A percentile compares a stretch with the other conserved stretches of the same genome.
phyloP scores from a whole-genome alignment of 1,284 basidiomycete species.

The Apiotrichum montevideense region DNA sequence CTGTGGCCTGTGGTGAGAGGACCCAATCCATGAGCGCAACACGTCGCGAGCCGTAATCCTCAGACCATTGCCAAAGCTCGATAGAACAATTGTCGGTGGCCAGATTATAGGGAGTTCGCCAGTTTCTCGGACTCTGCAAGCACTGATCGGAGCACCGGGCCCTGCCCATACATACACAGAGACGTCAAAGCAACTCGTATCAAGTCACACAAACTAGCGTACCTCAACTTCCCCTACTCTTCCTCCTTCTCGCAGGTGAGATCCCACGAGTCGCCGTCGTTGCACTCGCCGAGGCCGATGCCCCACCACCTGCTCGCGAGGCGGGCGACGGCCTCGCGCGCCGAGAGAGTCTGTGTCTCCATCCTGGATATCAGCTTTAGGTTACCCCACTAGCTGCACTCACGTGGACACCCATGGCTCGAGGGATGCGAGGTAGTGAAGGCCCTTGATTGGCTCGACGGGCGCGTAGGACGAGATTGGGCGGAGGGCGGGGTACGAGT shows the following conservation, averaged over 20 bases:
- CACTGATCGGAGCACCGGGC: too few species aligned
- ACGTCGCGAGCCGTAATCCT: too few species aligned
- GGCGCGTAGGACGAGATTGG: conserved; percentile 67
- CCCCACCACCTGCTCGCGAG: conserved; percentile 61
- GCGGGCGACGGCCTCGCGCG: conserved; percentile 74
- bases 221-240: too few species aligned
- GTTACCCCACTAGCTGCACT: conserved; percentile 31
- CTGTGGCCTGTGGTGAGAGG: too few species aligned
- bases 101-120: too few species aligned
- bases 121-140: too few species aligned
- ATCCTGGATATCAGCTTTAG: conserved; percentile 51
- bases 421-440: conserved; percentile 85
- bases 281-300: conserved; percentile 40
- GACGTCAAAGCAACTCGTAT: too few species aligned
- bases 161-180: too few species aligned
- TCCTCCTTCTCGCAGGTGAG: conserved; percentile 30
- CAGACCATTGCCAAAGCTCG: too few species aligned
- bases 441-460: conserved; percentile 62
- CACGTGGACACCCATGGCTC: conserved; percentile 61
- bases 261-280: conserved; percentile 37
- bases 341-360: conserved; percentile 83
- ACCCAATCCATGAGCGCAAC: too few species aligned
- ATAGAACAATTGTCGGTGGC: too few species aligned
- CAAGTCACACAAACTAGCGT: too few species aligned
- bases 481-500: conserved; percentile 51